Evolutionary conservation across 73 alveolate genomes (phyloP).

Genomic region (Paramecium caudatum): DNA sequence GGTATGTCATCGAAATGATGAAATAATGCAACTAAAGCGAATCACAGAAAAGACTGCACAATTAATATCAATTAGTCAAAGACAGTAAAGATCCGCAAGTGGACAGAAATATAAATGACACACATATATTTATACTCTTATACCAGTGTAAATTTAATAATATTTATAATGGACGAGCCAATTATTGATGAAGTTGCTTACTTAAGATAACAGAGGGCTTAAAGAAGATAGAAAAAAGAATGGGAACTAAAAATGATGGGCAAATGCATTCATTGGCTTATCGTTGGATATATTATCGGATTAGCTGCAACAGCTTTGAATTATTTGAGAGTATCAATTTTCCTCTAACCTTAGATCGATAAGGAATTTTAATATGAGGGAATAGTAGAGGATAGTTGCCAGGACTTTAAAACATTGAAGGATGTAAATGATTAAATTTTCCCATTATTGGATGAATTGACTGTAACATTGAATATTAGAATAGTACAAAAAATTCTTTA

Average conservation of each 20-base stretch:
- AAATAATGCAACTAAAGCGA: not conserved
- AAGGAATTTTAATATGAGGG: not conserved
- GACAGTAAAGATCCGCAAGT: not conserved
- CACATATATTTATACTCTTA: not conserved
- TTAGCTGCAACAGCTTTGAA: not conserved
- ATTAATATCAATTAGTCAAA: not conserved
- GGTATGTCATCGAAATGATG: conserved; percentile 18
- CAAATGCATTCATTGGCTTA: not conserved
- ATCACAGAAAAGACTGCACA: conserved; percentile 3
- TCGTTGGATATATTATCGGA: not conserved
- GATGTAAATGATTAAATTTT: conserved; percentile 22
- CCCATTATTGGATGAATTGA: conserved; percentile 38
- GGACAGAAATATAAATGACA: not conserved
- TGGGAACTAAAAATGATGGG: conserved; percentile 26
- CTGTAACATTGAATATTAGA: not conserved
- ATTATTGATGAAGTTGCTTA: not conserved
- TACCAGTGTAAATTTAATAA: not conserved
- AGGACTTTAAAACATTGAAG: conserved; percentile 12
- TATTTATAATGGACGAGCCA: not conserved
- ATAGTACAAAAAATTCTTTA: conserved; percentile 50
- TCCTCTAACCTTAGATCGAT: not conserved
- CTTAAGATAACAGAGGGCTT: not conserved
- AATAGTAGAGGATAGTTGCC: conserved; percentile 5
- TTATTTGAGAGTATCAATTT: not conserved
- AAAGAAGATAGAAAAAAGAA: conserved; percentile 6